A percentile compares a stretch with the other conserved stretches of the same genome.
Evolutionary conservation across 805 yeast species (phyloP).

Genomic region (Candida ulmi): DNA sequence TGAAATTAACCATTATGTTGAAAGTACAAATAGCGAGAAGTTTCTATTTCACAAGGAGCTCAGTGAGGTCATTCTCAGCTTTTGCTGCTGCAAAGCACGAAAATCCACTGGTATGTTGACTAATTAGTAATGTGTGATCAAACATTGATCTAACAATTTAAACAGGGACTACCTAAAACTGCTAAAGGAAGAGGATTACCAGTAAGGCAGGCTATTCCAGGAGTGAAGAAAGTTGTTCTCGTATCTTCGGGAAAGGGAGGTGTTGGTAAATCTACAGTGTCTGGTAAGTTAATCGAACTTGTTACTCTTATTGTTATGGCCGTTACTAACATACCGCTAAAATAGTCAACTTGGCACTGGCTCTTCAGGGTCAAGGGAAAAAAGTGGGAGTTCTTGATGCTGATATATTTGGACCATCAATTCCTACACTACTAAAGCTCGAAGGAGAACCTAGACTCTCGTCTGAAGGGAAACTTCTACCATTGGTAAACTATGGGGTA

Average conservation of each 20-base stretch:
- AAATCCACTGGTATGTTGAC: conserved; percentile 50
- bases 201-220: conserved; percentile 46
- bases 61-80: not conserved
- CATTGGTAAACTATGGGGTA: conserved; percentile 67
- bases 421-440: conserved; percentile 67
- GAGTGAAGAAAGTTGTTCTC: conserved; percentile 59
- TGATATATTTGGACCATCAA: conserved; percentile 81
- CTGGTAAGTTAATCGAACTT: conserved; percentile 7
- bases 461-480: conserved; percentile 49
- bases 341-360: conserved; percentile 56
- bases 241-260: conserved; percentile 79
- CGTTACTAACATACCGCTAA: not conserved
- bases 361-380: conserved; percentile 47
- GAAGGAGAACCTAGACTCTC: conserved; percentile 63
- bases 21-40: no score
- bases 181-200: conserved; percentile 49
- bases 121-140: not conserved
- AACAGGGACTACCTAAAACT: conserved; percentile 18
- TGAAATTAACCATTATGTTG: no score
- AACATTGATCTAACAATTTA: not conserved
- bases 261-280: conserved; percentile 80
- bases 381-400: conserved; percentile 70
- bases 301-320: no score
- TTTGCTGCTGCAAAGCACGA: conserved; percentile 29
- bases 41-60: no score